Evolutionary conservation across 176 grass and related monocot species (phyloP).

Genomic region (Microstegium vimineum): DNA sequence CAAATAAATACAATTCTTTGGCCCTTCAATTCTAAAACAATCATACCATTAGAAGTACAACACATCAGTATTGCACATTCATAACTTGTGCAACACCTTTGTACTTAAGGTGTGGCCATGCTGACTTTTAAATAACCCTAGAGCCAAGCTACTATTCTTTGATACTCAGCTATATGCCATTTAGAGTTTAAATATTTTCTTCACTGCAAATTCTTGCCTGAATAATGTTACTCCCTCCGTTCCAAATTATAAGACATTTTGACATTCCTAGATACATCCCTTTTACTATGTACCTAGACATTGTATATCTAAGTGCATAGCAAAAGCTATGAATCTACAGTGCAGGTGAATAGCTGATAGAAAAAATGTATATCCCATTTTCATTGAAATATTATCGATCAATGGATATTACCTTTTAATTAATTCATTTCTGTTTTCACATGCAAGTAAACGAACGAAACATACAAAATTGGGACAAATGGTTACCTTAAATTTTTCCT

Average conservation of each 20-base stretch:
- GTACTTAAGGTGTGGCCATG: background rate
- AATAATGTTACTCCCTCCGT: no score
- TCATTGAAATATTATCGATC: background rate
- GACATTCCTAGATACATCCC: no score
- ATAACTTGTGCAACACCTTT: background rate
- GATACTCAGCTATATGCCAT: background rate
- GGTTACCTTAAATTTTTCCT: slow-evolving; percentile 63
- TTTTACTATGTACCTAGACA: no score
- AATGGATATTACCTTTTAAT: background rate
- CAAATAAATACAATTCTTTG: background rate
- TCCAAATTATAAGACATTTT: no score
- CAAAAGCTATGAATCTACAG: no score
- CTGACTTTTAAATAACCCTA: background rate
- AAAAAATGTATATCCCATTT: background rate
- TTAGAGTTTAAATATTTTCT: background rate
- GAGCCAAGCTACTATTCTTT: background rate
- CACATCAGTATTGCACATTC: no score
- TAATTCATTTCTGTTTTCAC: background rate
- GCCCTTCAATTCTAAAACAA: slow-evolving; percentile 5
- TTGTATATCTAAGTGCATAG: no score
- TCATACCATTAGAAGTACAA: slow-evolving; percentile 4
- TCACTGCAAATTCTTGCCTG: background rate
- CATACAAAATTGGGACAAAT: background rate
- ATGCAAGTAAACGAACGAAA: background rate
- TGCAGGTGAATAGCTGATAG: background rate